Evolutionary conservation across 352 stramenopile species (phyloP).

Genomic region (Peronospora destructor): DNA sequence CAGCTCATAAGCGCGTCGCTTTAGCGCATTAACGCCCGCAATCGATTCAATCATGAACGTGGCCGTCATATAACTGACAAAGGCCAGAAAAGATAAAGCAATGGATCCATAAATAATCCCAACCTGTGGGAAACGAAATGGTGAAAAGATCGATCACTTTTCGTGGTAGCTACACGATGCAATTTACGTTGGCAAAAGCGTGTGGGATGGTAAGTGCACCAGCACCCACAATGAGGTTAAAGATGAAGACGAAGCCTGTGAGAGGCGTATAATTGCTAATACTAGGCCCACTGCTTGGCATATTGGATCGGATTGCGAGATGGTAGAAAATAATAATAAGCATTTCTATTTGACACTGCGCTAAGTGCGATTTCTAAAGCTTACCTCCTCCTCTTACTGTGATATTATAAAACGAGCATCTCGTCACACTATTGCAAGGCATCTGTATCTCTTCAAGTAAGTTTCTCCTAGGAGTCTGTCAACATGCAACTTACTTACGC

Average conservation of each 20-base stretch:
- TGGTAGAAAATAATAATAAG: not conserved
- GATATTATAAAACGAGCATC: slow-evolving; percentile 33
- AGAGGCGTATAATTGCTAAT: slow-evolving; percentile 77
- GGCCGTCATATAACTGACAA: slow-evolving; percentile 73
- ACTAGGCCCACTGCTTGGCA: slow-evolving; percentile 43
- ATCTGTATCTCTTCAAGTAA: slow-evolving; percentile 32
- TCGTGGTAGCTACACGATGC: too few species aligned
- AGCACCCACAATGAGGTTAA: slow-evolving; percentile 86
- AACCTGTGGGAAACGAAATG: slow-evolving; percentile 27
- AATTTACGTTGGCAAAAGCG: slow-evolving; percentile 67
- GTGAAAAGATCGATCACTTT: not conserved
- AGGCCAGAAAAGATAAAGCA: slow-evolving; percentile 46
- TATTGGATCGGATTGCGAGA: slow-evolving; percentile 11
- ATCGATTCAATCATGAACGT: slow-evolving; percentile 86
- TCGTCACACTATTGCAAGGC: slow-evolving; percentile 32
- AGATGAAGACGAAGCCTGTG: slow-evolving; percentile 88
- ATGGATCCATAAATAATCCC: slow-evolving; percentile 71
- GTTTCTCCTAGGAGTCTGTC: slow-evolving; percentile 25
- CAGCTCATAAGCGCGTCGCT: slow-evolving; percentile 42
- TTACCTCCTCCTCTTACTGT: not conserved
- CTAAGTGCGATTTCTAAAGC: not conserved
- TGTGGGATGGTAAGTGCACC: slow-evolving; percentile 83
- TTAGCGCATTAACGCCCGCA: slow-evolving; percentile 70
- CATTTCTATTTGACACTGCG: too few species aligned
- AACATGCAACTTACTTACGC: slow-evolving; percentile 28